These are phyloP conservation scores for Cryptococcus jaspeensis DNA, from an alignment of 1,284 basidiomycete genomes.

Conservation along the genomic window DNA sequence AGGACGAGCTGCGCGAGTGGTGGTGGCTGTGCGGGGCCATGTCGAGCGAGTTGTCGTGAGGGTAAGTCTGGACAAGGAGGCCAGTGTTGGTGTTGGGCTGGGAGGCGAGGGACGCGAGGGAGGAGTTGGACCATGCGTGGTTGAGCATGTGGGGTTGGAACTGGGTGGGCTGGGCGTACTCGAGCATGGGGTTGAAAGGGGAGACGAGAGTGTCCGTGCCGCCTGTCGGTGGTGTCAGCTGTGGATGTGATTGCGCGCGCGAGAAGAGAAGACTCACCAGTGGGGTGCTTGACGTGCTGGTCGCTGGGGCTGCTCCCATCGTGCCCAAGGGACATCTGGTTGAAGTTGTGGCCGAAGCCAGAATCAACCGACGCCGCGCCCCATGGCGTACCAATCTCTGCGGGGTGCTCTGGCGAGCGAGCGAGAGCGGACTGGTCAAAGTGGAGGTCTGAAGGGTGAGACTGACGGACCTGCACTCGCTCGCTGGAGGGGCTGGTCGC, in stretches of 20 bases:
- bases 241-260: too few species aligned
- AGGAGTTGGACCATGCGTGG: conserved; percentile 20
- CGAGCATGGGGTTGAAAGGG: conserved; percentile 1
- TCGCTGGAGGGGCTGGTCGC: background rate
- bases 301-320: too few species aligned
- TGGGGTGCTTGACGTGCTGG: background rate
- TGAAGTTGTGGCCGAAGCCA: background rate
- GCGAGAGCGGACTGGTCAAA: conserved; percentile 3
- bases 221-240: too few species aligned
- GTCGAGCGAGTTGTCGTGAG: conserved; percentile 1
- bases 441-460: conserved; percentile 2
- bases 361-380: background rate
- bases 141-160: conserved; percentile 15
- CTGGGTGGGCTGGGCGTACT: background rate
- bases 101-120: conserved; percentile 17
- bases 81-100: conserved; percentile 2
- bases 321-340: too few species aligned
- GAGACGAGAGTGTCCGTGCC: background rate
- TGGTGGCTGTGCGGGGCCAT: background rate
- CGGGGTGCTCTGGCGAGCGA: conserved; percentile 10
- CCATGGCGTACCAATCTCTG: background rate
- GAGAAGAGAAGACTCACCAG: background rate
- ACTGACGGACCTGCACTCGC: background rate
- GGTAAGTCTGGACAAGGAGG: conserved; percentile 9
- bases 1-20: conserved; percentile 19